These are phyloP conservation scores for Candida sithepensis DNA, from an alignment of 805 yeast genomes.

Conservation along the genomic window DNA sequence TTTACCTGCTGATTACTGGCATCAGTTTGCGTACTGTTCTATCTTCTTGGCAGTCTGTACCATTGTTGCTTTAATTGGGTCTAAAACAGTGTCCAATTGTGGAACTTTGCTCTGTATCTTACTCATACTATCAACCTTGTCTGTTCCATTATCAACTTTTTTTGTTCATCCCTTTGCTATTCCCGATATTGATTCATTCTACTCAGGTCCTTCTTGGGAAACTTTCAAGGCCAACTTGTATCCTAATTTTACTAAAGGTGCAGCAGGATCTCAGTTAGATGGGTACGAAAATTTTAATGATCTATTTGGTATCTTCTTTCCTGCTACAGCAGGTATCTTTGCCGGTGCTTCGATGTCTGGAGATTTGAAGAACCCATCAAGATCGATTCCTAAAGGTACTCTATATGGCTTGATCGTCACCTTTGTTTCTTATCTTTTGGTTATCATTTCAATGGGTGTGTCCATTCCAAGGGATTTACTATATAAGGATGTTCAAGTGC, in stretches of 20 bases:
- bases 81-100: slow-evolving; percentile 75
- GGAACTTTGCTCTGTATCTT: slow-evolving; percentile 71
- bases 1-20: slow-evolving; percentile 65
- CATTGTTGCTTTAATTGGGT: slow-evolving; percentile 73
- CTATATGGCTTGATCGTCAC: slow-evolving; percentile 77
- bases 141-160: slow-evolving; percentile 77
- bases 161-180: slow-evolving; percentile 59
- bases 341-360: slow-evolving; percentile 99
- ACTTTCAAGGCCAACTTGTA: slow-evolving; percentile 63
- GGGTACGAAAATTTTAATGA: slow-evolving; percentile 74
- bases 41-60: slow-evolving; percentile 67
- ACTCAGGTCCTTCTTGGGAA: slow-evolving; percentile 71
- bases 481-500: slow-evolving; percentile 74
- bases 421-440: slow-evolving; percentile 71
- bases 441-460: slow-evolving; percentile 74
- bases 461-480: slow-evolving; percentile 79
- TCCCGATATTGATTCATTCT: slow-evolving; percentile 45
- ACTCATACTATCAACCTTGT: slow-evolving; percentile 65
- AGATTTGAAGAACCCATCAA: slow-evolving; percentile 79
- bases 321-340: slow-evolving; percentile 97
- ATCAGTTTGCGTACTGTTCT: slow-evolving; percentile 71
- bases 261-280: slow-evolving; percentile 77
- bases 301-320: slow-evolving; percentile 92
- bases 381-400: slow-evolving; percentile 92
- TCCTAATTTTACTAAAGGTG: slow-evolving; percentile 83